Evolutionary conservation across 345 rosid genomes (phyloP).

Genomic region (Citrus unshiu): DNA sequence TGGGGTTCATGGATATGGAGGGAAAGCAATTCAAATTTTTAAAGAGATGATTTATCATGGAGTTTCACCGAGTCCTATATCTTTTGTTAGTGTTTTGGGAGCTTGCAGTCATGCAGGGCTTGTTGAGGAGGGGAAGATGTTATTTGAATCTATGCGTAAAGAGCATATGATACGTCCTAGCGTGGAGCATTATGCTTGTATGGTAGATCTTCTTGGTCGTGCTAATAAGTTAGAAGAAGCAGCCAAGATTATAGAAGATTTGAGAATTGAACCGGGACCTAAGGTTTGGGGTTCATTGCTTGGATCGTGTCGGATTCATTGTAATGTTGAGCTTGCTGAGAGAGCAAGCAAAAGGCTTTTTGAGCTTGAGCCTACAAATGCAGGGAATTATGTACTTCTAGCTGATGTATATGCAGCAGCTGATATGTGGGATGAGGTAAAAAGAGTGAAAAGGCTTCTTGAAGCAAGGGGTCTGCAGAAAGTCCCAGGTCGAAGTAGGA

Average conservation of each 20-base stretch:
- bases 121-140: constrained; percentile 69
- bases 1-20: constrained; percentile 82
- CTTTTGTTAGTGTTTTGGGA: constrained; percentile 73
- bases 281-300: constrained; percentile 93
- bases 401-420: constrained; percentile 81
- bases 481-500: constrained; percentile 79
- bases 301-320: constrained; percentile 85
- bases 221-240: constrained; percentile 87
- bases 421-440: constrained; percentile 71
- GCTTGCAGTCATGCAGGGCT: constrained; percentile 96
- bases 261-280: constrained; percentile 72
- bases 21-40: constrained; percentile 59
- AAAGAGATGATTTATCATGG: constrained; percentile 61
- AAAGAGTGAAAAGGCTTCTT: constrained; percentile 63
- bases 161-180: constrained; percentile 57
- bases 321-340: constrained; percentile 77
- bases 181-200: constrained; percentile 90
- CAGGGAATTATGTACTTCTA: constrained; percentile 74
- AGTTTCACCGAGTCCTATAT: constrained; percentile 57
- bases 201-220: constrained; percentile 96
- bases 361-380: constrained; percentile 69
- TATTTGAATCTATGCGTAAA: constrained; percentile 57
- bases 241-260: constrained; percentile 55
- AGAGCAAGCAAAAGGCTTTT: constrained; percentile 68
- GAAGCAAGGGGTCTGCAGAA: constrained; percentile 56